Base-by-base conservation (phyloP, 2,329 filamentous ascomycete species). In the Aspergillus sp. region DNA sequence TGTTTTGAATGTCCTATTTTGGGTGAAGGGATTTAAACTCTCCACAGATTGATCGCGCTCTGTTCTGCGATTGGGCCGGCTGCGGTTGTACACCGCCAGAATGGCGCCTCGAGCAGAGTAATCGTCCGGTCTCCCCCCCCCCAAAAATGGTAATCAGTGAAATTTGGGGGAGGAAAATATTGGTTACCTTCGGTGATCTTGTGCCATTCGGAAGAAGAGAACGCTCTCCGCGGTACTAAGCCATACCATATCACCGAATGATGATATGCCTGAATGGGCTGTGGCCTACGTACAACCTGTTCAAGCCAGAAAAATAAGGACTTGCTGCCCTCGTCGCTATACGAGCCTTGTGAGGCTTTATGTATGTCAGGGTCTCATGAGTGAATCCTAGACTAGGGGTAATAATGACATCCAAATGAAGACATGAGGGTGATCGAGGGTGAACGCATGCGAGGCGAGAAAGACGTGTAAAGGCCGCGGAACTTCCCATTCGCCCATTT, bases 11-110 rank as follows among this genome's bases (percentile, higher is more conserved):
- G n/a, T 48, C n/a, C 43, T 48, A 41, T 27, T n/a, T 40, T 40
- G 17, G 17, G 37, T 51, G 39, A 49, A 40, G 31, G 45, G 54
- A 44, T 39, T 45, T 50, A 39, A 33, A 21, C 56, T 52, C 62
- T 59, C 60, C 62, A 64, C 62, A 52, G 49, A 37, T 23, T 43
- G 24, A 33, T 57, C 39, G 48, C 52, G 35, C 52, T 31, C 47
- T 43, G 61, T 48, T 45, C 53, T 58, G 55, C 59, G 61, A 66
- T 66, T 64, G 64, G 64, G 45, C 58, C 61, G 43, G 45, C 40
- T 23, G 46, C 55, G 41, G 41, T 50, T 59, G 56, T 64, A 62
- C 64, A 66, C 64, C 64, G 64, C 64, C 59, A 66, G 55, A 59
- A 63, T 57, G 58, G 51, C 58, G 23, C 48, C 46, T 56, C 40